These are phyloP conservation scores for Penicillium corylophilum DNA, from an alignment of 2,329 filamentous ascomycete species.

Conservation along the genomic window DNA sequence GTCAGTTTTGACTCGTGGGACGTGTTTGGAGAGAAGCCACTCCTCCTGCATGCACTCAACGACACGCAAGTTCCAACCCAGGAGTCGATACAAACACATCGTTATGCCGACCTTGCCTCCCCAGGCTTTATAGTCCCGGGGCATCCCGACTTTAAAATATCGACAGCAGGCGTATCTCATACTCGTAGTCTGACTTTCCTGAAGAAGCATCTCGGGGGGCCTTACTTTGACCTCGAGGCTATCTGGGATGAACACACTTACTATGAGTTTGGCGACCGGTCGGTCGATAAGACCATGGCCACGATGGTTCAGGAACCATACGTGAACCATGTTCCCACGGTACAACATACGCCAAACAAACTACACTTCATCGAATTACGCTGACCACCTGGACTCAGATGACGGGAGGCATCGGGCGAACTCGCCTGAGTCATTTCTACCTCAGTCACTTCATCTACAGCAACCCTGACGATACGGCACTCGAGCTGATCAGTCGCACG, in stretches of 20 bases:
- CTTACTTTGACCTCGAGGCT: slow-evolving; percentile 70
- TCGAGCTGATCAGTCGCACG: slow-evolving; percentile 70
- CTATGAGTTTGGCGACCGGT: slow-evolving; percentile 67
- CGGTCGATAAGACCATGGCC: slow-evolving; percentile 72
- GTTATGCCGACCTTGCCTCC: slow-evolving; percentile 48
- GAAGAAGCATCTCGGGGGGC: slow-evolving; percentile 62
- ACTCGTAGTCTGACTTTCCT: slow-evolving; percentile 65
- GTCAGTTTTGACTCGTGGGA: slow-evolving; percentile 25
- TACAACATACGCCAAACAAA: slow-evolving; percentile 33
- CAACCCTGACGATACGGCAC: slow-evolving; percentile 65
- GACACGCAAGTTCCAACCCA: not conserved
- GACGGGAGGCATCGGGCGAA: slow-evolving; percentile 68
- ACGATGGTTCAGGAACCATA: slow-evolving; percentile 80
- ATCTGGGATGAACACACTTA: slow-evolving; percentile 78
- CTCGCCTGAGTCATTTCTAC: slow-evolving; percentile 66
- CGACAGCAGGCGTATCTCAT: slow-evolving; percentile 61
- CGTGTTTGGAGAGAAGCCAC: not conserved
- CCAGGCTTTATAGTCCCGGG: slow-evolving; percentile 52
- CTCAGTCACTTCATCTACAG: slow-evolving; percentile 71
- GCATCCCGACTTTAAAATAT: slow-evolving; percentile 52
- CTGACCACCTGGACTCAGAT: slow-evolving; percentile 40
- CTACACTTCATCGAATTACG: not conserved
- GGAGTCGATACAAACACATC: slow-evolving; percentile 13
- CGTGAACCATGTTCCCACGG: slow-evolving; percentile 73
- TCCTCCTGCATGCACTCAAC: slow-evolving; percentile 19